phyloP scores from a whole-genome alignment of 108 stramenopile genomes.

The Schizochytrium sp. region DNA sequence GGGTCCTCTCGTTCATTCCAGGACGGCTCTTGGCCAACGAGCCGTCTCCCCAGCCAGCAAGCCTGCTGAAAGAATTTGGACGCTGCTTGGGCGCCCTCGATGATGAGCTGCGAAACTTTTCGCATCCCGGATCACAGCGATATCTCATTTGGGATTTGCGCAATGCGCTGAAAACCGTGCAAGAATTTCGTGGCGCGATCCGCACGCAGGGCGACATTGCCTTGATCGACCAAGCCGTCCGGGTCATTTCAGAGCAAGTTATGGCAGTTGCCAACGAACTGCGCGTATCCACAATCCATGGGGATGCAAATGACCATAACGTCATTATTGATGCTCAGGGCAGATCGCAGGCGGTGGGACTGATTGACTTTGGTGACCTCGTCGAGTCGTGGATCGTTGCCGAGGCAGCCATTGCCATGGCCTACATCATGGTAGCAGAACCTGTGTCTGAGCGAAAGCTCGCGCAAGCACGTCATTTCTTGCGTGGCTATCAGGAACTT shows the following conservation, averaged over 20 bases:
- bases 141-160: neutral
- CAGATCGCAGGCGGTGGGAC: neutral
- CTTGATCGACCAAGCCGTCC: neutral
- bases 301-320: neutral
- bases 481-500: neutral
- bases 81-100: neutral
- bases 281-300: neutral
- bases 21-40: neutral
- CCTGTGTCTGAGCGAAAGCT: neutral
- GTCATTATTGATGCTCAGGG: neutral
- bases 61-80: neutral
- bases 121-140: neutral
- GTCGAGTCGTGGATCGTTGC: neutral
- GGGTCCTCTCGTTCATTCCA: neutral
- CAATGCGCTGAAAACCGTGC: neutral
- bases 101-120: neutral
- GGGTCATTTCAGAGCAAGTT: neutral
- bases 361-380: slow-evolving; percentile 13
- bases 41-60: neutral
- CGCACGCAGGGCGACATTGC: neutral
- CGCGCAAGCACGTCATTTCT: neutral
- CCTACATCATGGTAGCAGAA: neutral
- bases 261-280: neutral
- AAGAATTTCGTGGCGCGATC: neutral
- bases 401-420: neutral